Evolutionary conservation across 176 grass and related monocot genomes (phyloP), one percentile per base, ranked within the genome.

Genomic region (Bolboschoenus planiculmis): DNA sequence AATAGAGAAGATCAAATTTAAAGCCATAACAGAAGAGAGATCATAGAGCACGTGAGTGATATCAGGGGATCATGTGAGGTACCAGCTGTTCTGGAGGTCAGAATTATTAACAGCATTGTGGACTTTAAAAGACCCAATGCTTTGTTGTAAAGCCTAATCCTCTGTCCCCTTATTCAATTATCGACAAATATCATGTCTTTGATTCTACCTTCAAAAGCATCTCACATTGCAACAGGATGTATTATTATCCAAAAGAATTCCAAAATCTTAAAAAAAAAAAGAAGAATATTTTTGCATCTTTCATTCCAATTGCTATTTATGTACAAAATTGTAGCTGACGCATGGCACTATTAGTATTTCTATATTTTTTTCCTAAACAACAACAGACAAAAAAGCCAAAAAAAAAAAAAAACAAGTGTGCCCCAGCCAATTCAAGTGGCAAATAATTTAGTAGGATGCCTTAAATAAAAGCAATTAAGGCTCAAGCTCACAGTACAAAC

Each of bases 71-170:
- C 43, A 76, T 76, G 72, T 76, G 26, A 76, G 51, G 21, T 76
- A 30, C 44, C 35, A 31, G 14, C 72, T 15, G 24, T 15, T 30
- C 29, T 5, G 42, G 71, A 75, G 44, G 72, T 46, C 30, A 51
- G 11, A 51, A 76, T 50, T 51, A 76, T 76, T 76, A 76, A 40
- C 20, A 71, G 10, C 46, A 4, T 31, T 53, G 27, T 77, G 72
- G 46, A 53, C 72, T 77, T 77, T 34, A 2, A 77, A 77, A 77
- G 24, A 77, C 18, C 27, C 43, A 18, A 77, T 53, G 70, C 46
- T 77, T 77, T 77, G 72, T 33, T 53, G 72, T 53, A 77, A 77
- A 33, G 72, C 46, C 72, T 77, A 50, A 77, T 77, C 72, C 14
- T 73, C 10, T 77, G 44, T 20, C 72, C 72, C 72, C 72, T 77